phyloP scores from a whole-genome alignment of 495 filamentous ascomycete species.

The Lasiosphaeria miniovina region DNA sequence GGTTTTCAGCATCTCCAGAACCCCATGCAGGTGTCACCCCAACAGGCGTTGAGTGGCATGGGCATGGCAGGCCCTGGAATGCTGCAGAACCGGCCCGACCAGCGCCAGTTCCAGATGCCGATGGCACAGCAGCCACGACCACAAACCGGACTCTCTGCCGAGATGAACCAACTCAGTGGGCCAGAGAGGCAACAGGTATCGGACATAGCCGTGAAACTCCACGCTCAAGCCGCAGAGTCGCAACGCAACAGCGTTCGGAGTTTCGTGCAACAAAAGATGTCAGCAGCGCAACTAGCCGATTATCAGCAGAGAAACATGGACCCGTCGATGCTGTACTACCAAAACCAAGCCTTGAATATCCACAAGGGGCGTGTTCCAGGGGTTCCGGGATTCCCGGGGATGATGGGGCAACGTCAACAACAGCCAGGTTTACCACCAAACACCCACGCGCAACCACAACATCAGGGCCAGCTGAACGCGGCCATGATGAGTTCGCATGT shows the following conservation, averaged over 20 bases:
- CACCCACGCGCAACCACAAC: conserved; percentile 24
- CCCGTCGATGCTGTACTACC: conserved; percentile 39
- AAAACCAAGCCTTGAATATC: conserved; percentile 36
- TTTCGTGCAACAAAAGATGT: conserved; percentile 24
- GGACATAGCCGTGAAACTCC: conserved; percentile 26
- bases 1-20: conserved; percentile 48
- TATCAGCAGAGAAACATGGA: conserved; percentile 37
- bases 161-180: conserved; percentile 23
- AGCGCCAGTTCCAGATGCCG: conserved; percentile 41
- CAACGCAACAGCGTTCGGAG: conserved; percentile 33
- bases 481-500: conserved; percentile 30
- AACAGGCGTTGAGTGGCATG: conserved; percentile 34
- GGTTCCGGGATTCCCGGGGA: conserved; percentile 6
- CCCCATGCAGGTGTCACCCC: conserved; percentile 47
- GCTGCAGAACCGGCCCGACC: conserved; percentile 29
- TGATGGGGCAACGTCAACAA: conserved; percentile 24
- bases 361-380: conserved; percentile 17
- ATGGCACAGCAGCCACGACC: conserved; percentile 27
- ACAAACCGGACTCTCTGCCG: not conserved
- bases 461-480: conserved; percentile 39
- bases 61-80: conserved; percentile 34
- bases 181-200: conserved; percentile 30
- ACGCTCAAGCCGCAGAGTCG: conserved; percentile 27
- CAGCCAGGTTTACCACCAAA: conserved; percentile 28
- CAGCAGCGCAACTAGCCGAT: conserved; percentile 28